Conservation (phyloP, 2,329 filamentous ascomycete species). For the Alternaria arborescens region DNA sequence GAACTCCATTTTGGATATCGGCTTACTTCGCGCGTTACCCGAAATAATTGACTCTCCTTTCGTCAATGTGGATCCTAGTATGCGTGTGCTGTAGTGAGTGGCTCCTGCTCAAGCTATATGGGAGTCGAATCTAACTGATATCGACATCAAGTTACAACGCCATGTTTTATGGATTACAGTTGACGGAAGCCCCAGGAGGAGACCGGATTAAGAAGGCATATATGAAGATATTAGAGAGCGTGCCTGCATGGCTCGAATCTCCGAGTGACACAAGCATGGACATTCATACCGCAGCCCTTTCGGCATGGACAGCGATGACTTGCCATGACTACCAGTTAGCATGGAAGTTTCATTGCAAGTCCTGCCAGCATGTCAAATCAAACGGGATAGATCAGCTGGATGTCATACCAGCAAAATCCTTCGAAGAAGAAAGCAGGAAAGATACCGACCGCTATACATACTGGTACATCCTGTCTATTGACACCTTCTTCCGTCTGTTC, state of each 20-base stretch:
- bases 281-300: conserved; percentile 31
- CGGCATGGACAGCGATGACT: conserved; percentile 34
- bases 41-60: conserved; percentile 39
- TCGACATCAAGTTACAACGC: conserved; percentile 28
- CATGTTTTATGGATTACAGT: conserved; percentile 34
- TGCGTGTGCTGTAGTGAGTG: conserved; percentile 34
- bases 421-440: conserved; percentile 33
- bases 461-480: conserved; percentile 36
- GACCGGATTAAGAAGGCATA: conserved; percentile 32
- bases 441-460: conserved; percentile 31
- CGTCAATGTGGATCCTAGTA: conserved; percentile 34
- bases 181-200: conserved; percentile 25
- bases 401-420: conserved; percentile 23
- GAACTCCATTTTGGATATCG: conserved; percentile 20
- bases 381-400: conserved; percentile 36
- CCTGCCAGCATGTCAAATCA: conserved; percentile 34
- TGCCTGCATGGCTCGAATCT: conserved; percentile 38
- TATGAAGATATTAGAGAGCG: conserved; percentile 35
- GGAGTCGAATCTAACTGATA: background rate
- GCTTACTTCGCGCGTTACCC: conserved; percentile 32
- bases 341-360: conserved; percentile 43
- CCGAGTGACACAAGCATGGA: conserved; percentile 28
- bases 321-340: conserved; percentile 41
- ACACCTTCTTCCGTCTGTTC: conserved; percentile 39
- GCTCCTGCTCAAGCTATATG: too few relatives aligned